phyloP scores from a whole-genome alignment of 805 yeast genomes.

The Starmera dryadoides region DNA sequence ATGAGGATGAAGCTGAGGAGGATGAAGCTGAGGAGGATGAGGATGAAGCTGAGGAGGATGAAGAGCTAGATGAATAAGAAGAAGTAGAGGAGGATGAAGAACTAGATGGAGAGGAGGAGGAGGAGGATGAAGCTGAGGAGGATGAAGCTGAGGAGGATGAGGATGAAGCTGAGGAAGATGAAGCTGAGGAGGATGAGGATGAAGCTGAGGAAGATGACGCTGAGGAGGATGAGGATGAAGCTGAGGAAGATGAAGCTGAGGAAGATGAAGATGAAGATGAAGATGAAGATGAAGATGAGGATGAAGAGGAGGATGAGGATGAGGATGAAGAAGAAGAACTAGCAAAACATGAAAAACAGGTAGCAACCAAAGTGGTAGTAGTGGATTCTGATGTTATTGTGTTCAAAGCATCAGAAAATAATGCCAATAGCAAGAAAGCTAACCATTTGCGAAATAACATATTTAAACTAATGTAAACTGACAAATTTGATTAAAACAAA shows the following conservation, averaged over 20 bases:
- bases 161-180: too few relatives aligned
- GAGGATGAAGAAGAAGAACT: neutral
- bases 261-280: too few relatives aligned
- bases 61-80: neutral
- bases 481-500: too few relatives aligned
- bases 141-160: neutral
- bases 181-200: constrained; percentile 1
- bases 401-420: neutral
- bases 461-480: too few relatives aligned
- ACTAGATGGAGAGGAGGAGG: constrained; percentile 1
- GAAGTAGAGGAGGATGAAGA: neutral
- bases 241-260: constrained; percentile 1
- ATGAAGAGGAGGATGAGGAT: too few relatives aligned
- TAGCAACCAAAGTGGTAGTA: too few relatives aligned
- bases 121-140: neutral
- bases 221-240: constrained; percentile 2
- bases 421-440: too few relatives aligned
- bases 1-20: neutral
- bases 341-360: too few relatives aligned
- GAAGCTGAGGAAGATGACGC: constrained; percentile 1
- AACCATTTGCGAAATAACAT: too few relatives aligned
- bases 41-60: neutral
- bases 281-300: too few relatives aligned
- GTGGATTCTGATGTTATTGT: too few relatives aligned
- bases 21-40: neutral